phyloP scores from a whole-genome alignment of 73 alveolate species.

The Tetrahymena thermophila region DNA sequence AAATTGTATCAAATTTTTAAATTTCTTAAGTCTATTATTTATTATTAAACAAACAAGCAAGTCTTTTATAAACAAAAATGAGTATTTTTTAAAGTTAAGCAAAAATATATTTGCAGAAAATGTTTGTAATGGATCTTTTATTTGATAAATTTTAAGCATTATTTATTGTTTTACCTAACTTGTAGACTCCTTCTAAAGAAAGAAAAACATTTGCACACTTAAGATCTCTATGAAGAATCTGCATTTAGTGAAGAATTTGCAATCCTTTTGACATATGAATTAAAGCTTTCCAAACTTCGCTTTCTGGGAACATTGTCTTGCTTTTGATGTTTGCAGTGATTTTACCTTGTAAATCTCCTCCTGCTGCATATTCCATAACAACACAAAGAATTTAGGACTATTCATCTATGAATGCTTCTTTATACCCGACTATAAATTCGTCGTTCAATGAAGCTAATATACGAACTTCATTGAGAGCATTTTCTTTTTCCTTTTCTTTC shows the following conservation, averaged over 20 bases:
- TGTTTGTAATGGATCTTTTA: neutral
- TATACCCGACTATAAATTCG: conserved; percentile 47
- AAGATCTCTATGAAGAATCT: conserved; percentile 60
- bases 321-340: conserved; percentile 46
- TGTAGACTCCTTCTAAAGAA: conserved; percentile 36
- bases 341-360: conserved; percentile 57
- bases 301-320: conserved; percentile 48
- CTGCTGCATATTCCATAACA: conserved; percentile 65
- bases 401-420: conserved; percentile 66
- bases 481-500: conserved; percentile 50
- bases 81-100: too few relatives aligned
- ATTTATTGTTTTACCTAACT: conserved; percentile 11
- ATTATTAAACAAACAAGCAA: neutral
- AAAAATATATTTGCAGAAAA: neutral
- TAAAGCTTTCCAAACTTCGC: conserved; percentile 60
- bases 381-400: conserved; percentile 32
- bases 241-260: conserved; percentile 39
- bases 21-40: neutral
- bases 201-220: conserved; percentile 72
- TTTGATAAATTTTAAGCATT: neutral
- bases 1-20: neutral
- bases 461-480: conserved; percentile 72
- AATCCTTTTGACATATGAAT: conserved; percentile 55
- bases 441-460: conserved; percentile 58
- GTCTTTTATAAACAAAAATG: neutral